Base-by-base conservation (phyloP, 306 rosid genomes). In the Acacia confusa region DNA sequence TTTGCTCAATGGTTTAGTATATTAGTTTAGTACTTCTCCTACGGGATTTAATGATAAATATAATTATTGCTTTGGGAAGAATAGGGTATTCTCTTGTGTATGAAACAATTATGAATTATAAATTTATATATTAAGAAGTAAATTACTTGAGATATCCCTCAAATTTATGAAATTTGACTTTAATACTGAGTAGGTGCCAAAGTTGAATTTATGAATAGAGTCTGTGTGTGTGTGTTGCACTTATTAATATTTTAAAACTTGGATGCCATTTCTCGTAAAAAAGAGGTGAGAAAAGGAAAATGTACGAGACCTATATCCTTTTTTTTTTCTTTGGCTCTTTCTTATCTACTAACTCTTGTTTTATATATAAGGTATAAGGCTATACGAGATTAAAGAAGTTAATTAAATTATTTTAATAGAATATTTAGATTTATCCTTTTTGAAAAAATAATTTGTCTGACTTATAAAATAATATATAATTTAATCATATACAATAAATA, bases 1-100 rank as follows among this genome's bases (percentile, higher is more conserved):
- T 79, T 78, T 70, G 48, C 67, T 82, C 15, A 45, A 66, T 79
- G 63, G 30, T 52, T 45, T 45, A 14, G 63, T 44, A 22, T 25
- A 22, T 25, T 74, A 68, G 34, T 47, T 57, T 8, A 57, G 64
- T 22, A 67, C 47, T 14, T 64, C 52, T 68, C 67, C 58, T 9
- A 38, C 67, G 17, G n/a, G 19, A 81, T 17, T 74, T 68, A 74
- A 78, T 69, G 32, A 47, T 53, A 20, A 53, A 8, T 53, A 10
- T 53, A 53, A 20, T 53, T 53, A 19, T 53, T 19, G 60, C 24
- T 19, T 6, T 6, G 25, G 60, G 60, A 57, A 57, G 30, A 14
- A 22, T 57, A 22, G 64, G 30, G 30, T 50, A 1, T 57, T 22
- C 3, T 57, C 64, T 57, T 20, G 5, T 57, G 14, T 57, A 57